phyloP scores from a whole-genome alignment of 2,329 filamentous ascomycete genomes.

The Neonectria hederae region DNA sequence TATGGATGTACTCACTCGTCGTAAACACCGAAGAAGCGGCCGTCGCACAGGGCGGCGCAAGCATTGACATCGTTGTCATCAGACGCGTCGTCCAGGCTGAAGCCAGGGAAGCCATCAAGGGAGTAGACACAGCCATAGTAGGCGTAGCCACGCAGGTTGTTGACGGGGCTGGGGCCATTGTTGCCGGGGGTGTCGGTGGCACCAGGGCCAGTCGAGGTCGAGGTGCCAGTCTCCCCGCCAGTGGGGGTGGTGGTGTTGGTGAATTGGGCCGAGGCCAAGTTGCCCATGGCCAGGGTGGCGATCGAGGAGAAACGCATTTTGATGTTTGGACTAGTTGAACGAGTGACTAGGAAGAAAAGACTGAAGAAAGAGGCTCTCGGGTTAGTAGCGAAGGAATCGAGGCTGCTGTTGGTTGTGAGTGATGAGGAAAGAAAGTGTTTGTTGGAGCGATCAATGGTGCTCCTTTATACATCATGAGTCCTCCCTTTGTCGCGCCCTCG shows the following conservation, averaged over 20 bases:
- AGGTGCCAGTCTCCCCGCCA: background rate
- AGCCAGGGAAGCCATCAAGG: slow-evolving; percentile 40
- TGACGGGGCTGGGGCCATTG: slow-evolving; percentile 22
- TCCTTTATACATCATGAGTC: slow-evolving; percentile 43
- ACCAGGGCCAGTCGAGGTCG: slow-evolving; percentile 4
- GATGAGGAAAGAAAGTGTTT: slow-evolving; percentile 21
- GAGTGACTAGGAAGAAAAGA: slow-evolving; percentile 42
- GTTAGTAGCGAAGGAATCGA: slow-evolving; percentile 44
- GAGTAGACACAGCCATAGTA: slow-evolving; percentile 45
- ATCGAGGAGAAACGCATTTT: slow-evolving; percentile 47
- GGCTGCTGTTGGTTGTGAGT: slow-evolving; percentile 38
- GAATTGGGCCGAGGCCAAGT: slow-evolving; percentile 42
- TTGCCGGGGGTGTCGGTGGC: slow-evolving; percentile 14
- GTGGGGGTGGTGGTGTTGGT: slow-evolving; percentile 12
- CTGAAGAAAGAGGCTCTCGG: slow-evolving; percentile 42
- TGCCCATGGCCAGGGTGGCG: slow-evolving; percentile 45
- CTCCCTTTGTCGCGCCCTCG: background rate
- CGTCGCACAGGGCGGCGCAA: slow-evolving; percentile 40
- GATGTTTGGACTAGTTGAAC: slow-evolving; percentile 31
- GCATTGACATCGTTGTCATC: slow-evolving; percentile 28
- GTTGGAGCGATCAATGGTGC: slow-evolving; percentile 32
- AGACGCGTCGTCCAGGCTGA: slow-evolving; percentile 23
- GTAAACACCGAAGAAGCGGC: slow-evolving; percentile 40
- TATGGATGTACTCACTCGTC: slow-evolving; percentile 30
- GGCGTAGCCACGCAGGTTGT: slow-evolving; percentile 26